Base-by-base conservation (phyloP, 441 rosid species). In the Gossypium armourianum region DNA sequence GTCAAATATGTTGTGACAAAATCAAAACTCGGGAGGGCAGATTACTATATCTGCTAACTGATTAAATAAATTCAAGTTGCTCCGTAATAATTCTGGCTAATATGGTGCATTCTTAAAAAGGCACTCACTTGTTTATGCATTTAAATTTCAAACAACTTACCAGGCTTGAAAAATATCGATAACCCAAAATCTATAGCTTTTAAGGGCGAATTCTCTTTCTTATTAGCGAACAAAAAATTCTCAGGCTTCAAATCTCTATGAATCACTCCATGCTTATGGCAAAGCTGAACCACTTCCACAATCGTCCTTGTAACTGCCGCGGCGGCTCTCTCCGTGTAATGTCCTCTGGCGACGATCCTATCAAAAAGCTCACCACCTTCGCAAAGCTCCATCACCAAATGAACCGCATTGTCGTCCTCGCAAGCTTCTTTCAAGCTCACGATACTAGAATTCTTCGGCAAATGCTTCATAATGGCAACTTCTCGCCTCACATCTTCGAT, bases 171-270 rank as follows among this genome's bases (percentile, higher is more conserved):
- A 88, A 94, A 94, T 53, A 94, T 94, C 16, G 99, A 94, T 81
- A 94, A 81, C 6, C 99, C 99, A 62, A 94, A 94, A 84, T 94
- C 99, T 77, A 94, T 94, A 60, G 99, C 99, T 75, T 94, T 94
- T 45, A 94, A 76, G 1, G 97, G 97, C 15, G 97, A 94, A 85
- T 92, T 92, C 85, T 94, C 97, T 78, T 92, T 92, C 92, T 94
- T 92, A 66, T 88, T 94, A 9, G 99, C 99, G 26, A 92, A 94
- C 80, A 92, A 77, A 76, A 94, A 94, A 72, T 92, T 94, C 84
- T 94, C 99, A 0, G 99, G 99, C 85, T 94, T 94, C 94, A 94
- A 82, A 75, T 94, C 99, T 76, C 99, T 81, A 70, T 94, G 99
- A 71, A 92, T 92, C 45, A 94, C 99, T 4, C 99, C 97, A 71